Conservation (phyloP, 2,329 filamentous ascomycete species). For the Xylariales sp. region DNA sequence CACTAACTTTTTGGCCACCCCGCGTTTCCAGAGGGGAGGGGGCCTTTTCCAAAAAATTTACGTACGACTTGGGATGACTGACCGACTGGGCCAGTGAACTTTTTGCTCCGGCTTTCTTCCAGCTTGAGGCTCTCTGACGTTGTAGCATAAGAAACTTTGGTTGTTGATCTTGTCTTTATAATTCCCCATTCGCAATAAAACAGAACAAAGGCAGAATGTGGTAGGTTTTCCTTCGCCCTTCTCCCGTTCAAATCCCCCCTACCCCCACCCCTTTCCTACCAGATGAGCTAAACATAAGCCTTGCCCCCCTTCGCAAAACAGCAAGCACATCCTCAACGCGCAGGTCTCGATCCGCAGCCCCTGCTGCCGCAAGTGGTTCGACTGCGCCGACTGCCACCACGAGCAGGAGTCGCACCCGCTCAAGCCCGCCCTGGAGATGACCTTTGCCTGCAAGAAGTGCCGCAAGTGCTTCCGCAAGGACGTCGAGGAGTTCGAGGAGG, state of each 20-base stretch:
- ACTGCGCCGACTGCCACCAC: slow-evolving; percentile 90
- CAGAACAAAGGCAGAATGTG: neutral
- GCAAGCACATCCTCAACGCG: slow-evolving; percentile 97
- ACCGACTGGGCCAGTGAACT: too few relatives aligned
- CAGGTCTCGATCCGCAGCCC: slow-evolving; percentile 94
- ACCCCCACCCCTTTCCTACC: neutral
- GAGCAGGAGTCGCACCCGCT: slow-evolving; percentile 78
- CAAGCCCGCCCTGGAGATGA: slow-evolving; percentile 78
- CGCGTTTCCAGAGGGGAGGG: too few relatives aligned
- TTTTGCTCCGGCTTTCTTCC: too few relatives aligned
- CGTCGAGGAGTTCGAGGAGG: slow-evolving; percentile 85
- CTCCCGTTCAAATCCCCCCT: neutral
- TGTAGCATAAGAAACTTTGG: too few relatives aligned
- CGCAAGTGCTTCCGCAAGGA: slow-evolving; percentile 98
- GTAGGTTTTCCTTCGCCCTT: neutral
- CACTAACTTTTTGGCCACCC: too few relatives aligned
- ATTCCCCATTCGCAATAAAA: too few relatives aligned
- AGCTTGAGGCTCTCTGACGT: too few relatives aligned
- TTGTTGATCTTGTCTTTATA: too few relatives aligned
- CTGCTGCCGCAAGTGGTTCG: slow-evolving; percentile 98
- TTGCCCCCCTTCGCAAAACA: slow-evolving; percentile 31
- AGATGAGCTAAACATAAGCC: neutral
- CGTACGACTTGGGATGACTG: too few relatives aligned
- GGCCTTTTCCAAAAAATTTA: too few relatives aligned
- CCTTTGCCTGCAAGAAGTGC: slow-evolving; percentile 98